Conservation (phyloP, 2,329 filamentous ascomycete species). For the Exophiala oligosperma region DNA sequence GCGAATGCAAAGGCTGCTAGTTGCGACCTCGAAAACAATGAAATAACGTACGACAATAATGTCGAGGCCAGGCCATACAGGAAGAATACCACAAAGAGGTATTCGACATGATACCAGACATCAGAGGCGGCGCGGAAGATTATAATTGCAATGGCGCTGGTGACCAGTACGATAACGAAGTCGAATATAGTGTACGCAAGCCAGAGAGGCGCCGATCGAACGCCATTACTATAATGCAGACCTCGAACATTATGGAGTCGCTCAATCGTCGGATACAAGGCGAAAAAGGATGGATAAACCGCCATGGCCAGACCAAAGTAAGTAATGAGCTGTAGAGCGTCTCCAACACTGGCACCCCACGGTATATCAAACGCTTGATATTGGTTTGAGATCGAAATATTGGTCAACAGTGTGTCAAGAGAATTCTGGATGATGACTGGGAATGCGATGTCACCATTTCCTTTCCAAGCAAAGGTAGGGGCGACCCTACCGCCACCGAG, state of each 20-base stretch:
- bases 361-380: conserved; percentile 76
- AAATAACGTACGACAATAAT: conserved; percentile 76
- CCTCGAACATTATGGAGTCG: conserved; percentile 75
- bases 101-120: conserved; percentile 76
- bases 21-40: conserved; percentile 75
- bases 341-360: conserved; percentile 66
- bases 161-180: conserved; percentile 68
- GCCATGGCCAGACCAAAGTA: conserved; percentile 80
- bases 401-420: conserved; percentile 65
- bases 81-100: conserved; percentile 77
- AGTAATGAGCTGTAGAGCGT: conserved; percentile 74
- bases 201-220: conserved; percentile 80
- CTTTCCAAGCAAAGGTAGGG: conserved; percentile 71
- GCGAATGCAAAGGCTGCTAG: conserved; percentile 82
- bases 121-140: conserved; percentile 64
- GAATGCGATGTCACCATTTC: conserved; percentile 61
- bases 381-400: conserved; percentile 67
- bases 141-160: conserved; percentile 65
- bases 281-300: conserved; percentile 82
- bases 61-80: conserved; percentile 79
- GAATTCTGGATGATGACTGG: conserved; percentile 59
- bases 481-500: conserved; percentile 60
- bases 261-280: conserved; percentile 85
- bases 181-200: conserved; percentile 80
- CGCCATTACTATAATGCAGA: conserved; percentile 88